Percentiles rank a stretch among this genome's conserved stretches.
Conservation (phyloP, 805 yeast species). For the Myxozyma neglecta region DNA sequence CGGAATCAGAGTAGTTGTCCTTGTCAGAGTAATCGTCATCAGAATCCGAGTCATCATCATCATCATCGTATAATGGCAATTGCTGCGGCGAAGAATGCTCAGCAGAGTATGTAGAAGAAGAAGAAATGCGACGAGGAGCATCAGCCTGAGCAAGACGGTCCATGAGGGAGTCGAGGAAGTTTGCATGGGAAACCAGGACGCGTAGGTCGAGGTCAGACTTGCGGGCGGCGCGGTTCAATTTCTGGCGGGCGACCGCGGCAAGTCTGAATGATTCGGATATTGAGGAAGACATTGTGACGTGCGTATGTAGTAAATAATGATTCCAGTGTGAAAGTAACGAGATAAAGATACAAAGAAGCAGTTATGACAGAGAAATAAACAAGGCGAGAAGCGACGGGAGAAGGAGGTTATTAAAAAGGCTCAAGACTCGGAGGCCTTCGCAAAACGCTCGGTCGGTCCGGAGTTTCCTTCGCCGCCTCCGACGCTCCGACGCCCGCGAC, state of each 20-base stretch:
- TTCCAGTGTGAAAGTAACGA: too few species aligned
- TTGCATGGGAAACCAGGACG: conserved; percentile 66
- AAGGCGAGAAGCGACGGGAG: background rate
- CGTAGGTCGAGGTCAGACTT: conserved; percentile 58
- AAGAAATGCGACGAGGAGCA: conserved; percentile 20
- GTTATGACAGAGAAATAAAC: background rate
- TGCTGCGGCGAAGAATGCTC: background rate
- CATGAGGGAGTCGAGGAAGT: conserved; percentile 64
- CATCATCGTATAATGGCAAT: background rate
- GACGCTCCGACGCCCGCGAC: background rate
- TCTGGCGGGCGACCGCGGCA: conserved; percentile 64
- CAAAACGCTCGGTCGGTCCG: background rate
- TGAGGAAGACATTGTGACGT: background rate
- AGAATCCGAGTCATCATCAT: conserved; percentile 34
- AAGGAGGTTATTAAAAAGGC: background rate
- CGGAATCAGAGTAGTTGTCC: conserved; percentile 23
- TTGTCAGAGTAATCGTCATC: conserved; percentile 42
- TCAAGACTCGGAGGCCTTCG: too few species aligned
- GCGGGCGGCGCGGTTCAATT: conserved; percentile 62
- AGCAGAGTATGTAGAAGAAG: background rate
- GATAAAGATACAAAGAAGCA: too few species aligned
- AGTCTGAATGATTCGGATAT: conserved; percentile 57
- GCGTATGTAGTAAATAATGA: background rate
- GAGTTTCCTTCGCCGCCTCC: too few species aligned
- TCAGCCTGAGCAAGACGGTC: conserved; percentile 41